These are phyloP conservation scores for Bretschneidera sinensis DNA, from an alignment of 345 rosid species.

Conservation along the genomic window DNA sequence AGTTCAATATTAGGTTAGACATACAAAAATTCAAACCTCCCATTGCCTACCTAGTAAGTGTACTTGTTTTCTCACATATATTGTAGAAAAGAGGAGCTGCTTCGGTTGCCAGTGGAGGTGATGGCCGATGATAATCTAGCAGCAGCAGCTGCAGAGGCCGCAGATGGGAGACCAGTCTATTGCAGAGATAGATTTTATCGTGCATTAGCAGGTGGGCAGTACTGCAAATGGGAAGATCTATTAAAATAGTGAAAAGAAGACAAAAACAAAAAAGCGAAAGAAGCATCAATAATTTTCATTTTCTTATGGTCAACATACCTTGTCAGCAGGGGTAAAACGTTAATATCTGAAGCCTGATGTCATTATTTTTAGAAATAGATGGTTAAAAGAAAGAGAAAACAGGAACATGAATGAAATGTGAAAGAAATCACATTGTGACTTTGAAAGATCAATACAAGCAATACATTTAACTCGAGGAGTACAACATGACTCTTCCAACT, in stretches of 20 bases:
- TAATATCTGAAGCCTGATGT: background rate
- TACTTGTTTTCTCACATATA: constrained; percentile 3
- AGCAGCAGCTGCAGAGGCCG: constrained; percentile 95
- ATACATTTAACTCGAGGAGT: background rate
- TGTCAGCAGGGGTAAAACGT: constrained; percentile 1
- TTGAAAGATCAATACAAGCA: background rate
- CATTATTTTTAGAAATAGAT: background rate
- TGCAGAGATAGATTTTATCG: constrained; percentile 95
- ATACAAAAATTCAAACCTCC: background rate
- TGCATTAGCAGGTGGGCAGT: constrained; percentile 94
- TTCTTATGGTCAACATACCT: constrained; percentile 6
- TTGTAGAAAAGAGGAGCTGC: constrained; percentile 70
- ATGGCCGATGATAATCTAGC: constrained; percentile 71
- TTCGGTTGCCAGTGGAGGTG: constrained; percentile 65
- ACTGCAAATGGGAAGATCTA: constrained; percentile 98
- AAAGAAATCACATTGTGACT: background rate
- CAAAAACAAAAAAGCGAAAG: background rate
- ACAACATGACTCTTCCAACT: background rate
- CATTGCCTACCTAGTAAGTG: background rate
- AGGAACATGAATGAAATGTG: background rate
- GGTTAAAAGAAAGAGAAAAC: background rate
- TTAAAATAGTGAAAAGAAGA: constrained; percentile 22
- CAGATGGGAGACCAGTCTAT: constrained; percentile 92
- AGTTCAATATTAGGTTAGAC: constrained; percentile 53
- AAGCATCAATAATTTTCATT: background rate